Base-by-base conservation (phyloP, 306 rosid genomes). In the Acmispon strigosus region DNA sequence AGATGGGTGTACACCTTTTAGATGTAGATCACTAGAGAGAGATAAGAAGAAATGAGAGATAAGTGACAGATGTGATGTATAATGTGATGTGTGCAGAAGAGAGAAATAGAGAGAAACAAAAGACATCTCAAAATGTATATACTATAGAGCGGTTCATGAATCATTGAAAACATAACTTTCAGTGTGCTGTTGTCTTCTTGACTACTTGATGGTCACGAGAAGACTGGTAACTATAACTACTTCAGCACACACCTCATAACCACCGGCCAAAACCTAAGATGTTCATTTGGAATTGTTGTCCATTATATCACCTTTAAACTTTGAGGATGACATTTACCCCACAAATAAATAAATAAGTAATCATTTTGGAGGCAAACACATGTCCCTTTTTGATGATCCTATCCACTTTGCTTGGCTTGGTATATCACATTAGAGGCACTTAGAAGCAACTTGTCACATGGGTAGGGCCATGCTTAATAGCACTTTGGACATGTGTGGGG, bases 391-490 rank as follows among this genome's bases (percentile, higher is more conserved):
- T 32, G 6, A 32, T 48, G 57, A 65, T 43, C 32, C 62, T 51
- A 59, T 76, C 81, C 78, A 58, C 42, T 76, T 29, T 42, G 19
- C 15, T 75, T 70, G 49, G 81, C 18, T 24, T 39, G 20, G 37
- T 43, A 45, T 47, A 60, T 14, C 20, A 17, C 2, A 56, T 36
- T 64, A n/a, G 39, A 50, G 36, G 6, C 43, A 36, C 20, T 17
- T 42, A 10, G 52, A 51, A 48, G 13, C 5, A 20, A 27, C 3
- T 8, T 39, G 44, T 7, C 83, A 73, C 74, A 73, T 82, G 85
- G 82, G 85, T 81, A 66, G 85, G 84, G 19, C 85, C 84, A 12
- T 62, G 51, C 0, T 59, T 14, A 18, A 44, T 18, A 9, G 43
- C 10, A 18, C 65, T 67, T 66, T 56, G 69, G 67, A 70, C 81